These are phyloP conservation scores for Aegilops speltoides DNA, from an alignment of 176 grass and related monocot species.

Conservation along the genomic window DNA sequence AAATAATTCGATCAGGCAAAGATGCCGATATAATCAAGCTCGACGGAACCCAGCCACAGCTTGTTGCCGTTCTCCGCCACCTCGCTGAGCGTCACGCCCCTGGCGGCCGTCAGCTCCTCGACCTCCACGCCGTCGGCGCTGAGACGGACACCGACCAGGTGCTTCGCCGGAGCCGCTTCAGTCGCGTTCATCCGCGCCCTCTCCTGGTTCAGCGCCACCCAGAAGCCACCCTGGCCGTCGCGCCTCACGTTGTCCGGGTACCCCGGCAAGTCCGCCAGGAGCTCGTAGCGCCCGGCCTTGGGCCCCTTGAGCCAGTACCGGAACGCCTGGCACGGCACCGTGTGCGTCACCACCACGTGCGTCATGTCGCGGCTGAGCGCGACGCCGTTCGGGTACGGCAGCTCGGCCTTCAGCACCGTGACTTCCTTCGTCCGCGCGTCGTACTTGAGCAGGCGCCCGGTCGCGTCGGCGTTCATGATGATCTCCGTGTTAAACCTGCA, in stretches of 20 bases:
- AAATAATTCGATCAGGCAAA: not conserved
- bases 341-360: conserved; percentile 42
- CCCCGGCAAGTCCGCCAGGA: conserved; percentile 46
- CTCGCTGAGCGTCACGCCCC: conserved; percentile 40
- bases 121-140: not conserved
- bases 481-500: conserved; percentile 11
- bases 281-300: not conserved
- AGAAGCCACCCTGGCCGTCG: conserved; percentile 18
- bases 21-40: conserved; percentile 33
- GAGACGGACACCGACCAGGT: conserved; percentile 31
- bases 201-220: conserved; percentile 46
- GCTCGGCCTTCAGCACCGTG: conserved; percentile 25
- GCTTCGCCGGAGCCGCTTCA: not conserved
- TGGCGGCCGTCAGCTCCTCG: not conserved
- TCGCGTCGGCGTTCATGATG: conserved; percentile 24
- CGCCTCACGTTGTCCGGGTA: conserved; percentile 60
- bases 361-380: conserved; percentile 31
- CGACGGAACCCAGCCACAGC: conserved; percentile 52
- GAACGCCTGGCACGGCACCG: conserved; percentile 21
- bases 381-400: conserved; percentile 38
- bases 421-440: conserved; percentile 2
- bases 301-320: conserved; percentile 45
- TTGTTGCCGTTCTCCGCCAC: conserved; percentile 33
- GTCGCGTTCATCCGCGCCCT: not conserved
- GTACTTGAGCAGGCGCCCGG: conserved; percentile 44